Evolutionary conservation across 345 rosid species (phyloP), one percentile per base, ranked within the genome.

Genomic region (Hypericum androsaemum): DNA sequence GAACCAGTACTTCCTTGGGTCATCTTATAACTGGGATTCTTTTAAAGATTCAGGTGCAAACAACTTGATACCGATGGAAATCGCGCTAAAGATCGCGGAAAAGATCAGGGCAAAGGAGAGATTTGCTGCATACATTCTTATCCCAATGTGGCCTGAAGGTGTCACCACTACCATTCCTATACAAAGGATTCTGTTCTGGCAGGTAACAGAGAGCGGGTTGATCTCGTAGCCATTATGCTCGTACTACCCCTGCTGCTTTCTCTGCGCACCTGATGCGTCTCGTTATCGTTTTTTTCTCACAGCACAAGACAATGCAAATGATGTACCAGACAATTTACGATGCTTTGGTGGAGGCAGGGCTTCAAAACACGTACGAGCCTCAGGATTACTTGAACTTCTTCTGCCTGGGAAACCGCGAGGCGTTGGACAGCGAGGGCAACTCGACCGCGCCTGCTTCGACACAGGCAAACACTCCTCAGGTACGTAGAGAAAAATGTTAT

Each of bases 81-180:
- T 51, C 7, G 54, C 54, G 8, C 41, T 51, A 7, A 51, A 51
- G 41, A 51, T 51, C 38, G 54, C 54, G 17, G 14, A n/a, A 5
- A 51, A 51, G 38, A 51, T 51, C 41, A 36, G 54, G 14, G 54
- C 41, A 6, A 51, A 51, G 0, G 54, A 51, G 54, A 37, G 54
- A n/a, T 51, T 51, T 37, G 40, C 54, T 4, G 54, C 41, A 10
- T 51, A 51, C 4, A 36, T 51, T 5, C 41, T 51, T 1, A 37
- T 51, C 15, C 41, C 54, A 36, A 51, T 51, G 54, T 51, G 54
- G 54, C 54, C 54, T 11, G 54, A 51, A 36, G 54, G 54, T 6
- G 41, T 35, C n/a, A 40, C 54, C 0, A 51, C 40, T 14, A 35
- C 16, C 41, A 32, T 13, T 37, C 41, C 41, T 1, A 35, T 37